Evolutionary conservation across 306 rosid genomes (phyloP).

Genomic region (Delonix regia): DNA sequence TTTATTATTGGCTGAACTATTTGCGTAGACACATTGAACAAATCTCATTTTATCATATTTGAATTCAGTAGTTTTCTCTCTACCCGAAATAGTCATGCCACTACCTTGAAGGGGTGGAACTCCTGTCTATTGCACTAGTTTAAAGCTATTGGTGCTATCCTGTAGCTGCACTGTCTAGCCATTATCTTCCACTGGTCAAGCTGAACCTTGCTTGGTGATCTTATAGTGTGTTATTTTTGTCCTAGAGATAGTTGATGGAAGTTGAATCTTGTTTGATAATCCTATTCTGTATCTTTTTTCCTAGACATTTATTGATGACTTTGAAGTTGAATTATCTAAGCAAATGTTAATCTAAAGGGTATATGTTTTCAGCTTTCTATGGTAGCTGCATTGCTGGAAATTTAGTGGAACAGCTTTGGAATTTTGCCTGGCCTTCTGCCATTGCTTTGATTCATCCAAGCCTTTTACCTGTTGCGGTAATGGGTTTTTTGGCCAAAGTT

Average conservation of each 20-base stretch:
- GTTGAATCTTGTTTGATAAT: conserved; percentile 4
- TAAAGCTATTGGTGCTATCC: conserved; percentile 12
- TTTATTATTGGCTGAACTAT: not conserved
- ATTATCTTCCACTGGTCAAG: conserved; percentile 12
- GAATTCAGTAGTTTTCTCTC: not conserved
- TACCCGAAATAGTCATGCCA: no score
- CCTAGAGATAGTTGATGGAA: not conserved
- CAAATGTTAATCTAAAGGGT: conserved; percentile 41
- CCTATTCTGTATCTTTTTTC: conserved; percentile 15
- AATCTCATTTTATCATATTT: not conserved
- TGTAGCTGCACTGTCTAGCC: not conserved
- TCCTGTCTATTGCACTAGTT: not conserved
- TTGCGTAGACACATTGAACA: not conserved
- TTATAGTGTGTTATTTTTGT: conserved; percentile 2
- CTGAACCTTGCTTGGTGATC: not conserved
- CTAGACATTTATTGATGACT: not conserved
- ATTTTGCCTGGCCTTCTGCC: conserved; percentile 98
- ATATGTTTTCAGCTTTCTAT: conserved; percentile 77
- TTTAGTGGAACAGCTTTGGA: conserved; percentile 96
- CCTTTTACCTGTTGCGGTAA: conserved; percentile 92
- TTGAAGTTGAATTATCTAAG: conserved; percentile 28
- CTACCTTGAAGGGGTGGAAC: not conserved
- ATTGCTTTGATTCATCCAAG: conserved; percentile 93
- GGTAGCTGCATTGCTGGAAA: conserved; percentile 88
- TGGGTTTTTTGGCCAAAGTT: conserved; percentile 93